phyloP scores from a whole-genome alignment of 495 filamentous ascomycete genomes.

The Talaromyces trachyspermus region DNA sequence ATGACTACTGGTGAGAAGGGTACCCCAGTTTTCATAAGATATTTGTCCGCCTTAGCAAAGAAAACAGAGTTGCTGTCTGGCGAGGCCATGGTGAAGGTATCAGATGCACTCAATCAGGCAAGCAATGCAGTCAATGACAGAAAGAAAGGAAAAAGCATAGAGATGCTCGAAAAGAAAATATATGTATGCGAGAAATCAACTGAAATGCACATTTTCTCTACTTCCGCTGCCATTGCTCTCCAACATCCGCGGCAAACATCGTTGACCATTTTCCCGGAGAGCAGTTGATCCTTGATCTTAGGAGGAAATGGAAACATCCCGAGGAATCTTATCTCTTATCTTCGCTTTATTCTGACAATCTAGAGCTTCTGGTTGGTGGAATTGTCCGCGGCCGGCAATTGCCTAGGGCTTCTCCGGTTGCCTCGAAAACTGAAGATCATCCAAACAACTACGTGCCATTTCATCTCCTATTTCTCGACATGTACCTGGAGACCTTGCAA shows the following conservation, averaged over 20 bases:
- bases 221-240: neutral
- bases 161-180: neutral
- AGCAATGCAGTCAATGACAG: neutral
- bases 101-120: neutral
- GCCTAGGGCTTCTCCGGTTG: conserved; percentile 1
- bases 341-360: neutral
- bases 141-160: neutral
- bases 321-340: neutral
- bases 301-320: neutral
- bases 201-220: neutral
- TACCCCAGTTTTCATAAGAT: conserved; percentile 22
- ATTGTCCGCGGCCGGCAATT: conserved; percentile 11
- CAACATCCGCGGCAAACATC: neutral
- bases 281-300: neutral
- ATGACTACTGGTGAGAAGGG: conserved; percentile 23
- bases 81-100: neutral
- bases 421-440: neutral
- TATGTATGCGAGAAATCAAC: neutral
- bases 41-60: conserved; percentile 16
- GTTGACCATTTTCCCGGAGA: neutral
- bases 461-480: neutral
- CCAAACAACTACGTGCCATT: neutral
- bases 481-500: neutral
- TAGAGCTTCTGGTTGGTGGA: conserved; percentile 1
- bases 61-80: conserved; percentile 8